Percentiles rank a stretch among this genome's conserved stretches.
phyloP scores from a whole-genome alignment of 1,284 basidiomycete genomes.

The Puccinia polysora region DNA sequence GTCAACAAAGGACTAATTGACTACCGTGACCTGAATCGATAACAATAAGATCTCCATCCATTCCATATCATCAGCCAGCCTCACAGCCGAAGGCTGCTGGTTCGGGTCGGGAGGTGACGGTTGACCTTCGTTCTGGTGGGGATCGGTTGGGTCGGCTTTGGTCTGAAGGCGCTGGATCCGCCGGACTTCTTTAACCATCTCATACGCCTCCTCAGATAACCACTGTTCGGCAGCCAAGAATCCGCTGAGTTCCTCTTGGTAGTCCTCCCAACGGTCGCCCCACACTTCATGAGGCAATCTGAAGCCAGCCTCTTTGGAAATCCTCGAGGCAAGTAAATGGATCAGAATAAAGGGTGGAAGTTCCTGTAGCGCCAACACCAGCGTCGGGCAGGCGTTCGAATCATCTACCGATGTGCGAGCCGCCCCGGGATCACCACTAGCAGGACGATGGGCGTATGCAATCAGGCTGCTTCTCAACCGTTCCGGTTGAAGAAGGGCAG shows the following conservation, averaged over 20 bases:
- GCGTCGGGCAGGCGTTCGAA: neutral
- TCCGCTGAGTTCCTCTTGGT: constrained; percentile 17
- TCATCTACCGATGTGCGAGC: neutral
- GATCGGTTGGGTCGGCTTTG: neutral
- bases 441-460: neutral
- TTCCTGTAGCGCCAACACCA: constrained; percentile 24
- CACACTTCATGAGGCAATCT: constrained; percentile 35
- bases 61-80: constrained; percentile 12
- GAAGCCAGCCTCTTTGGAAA: constrained; percentile 19
- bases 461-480: constrained; percentile 8
- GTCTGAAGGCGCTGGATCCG: neutral
- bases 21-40: constrained; percentile 10
- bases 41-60: constrained; percentile 20
- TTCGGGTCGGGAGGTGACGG: neutral
- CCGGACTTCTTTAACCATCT: constrained; percentile 23
- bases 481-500: constrained; percentile 10
- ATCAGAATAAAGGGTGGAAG: constrained; percentile 35
- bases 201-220: constrained; percentile 16
- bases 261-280: constrained; percentile 27
- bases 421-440: neutral
- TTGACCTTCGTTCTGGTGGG: neutral
- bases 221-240: constrained; percentile 35
- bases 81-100: neutral
- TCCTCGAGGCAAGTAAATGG: constrained; percentile 10
- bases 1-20: too few species aligned